Evolutionary conservation across 306 rosid genomes (phyloP), one percentile per base, ranked within the genome.

Genomic region (Datisca glomerata): DNA sequence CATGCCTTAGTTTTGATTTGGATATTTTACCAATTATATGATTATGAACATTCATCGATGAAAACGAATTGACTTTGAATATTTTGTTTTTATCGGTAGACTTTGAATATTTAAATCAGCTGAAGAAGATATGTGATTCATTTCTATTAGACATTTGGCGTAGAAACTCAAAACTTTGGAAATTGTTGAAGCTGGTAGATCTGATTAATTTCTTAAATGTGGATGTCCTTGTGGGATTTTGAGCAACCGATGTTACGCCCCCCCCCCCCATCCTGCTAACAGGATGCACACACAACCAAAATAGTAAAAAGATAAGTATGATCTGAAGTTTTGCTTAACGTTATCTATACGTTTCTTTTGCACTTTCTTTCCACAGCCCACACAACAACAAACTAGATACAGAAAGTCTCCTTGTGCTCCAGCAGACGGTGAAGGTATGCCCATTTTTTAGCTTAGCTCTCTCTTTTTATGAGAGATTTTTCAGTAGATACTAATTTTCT

Each of bases 311-410:
- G n/a, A n/a, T n/a, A n/a, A n/a, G n/a, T n/a, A n/a, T n/a, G n/a
- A n/a, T n/a, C n/a, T n/a, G n/a, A n/a, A n/a, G n/a, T n/a, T n/a
- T n/a, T n/a, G n/a, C n/a, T n/a, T n/a, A n/a, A n/a, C n/a, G n/a
- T n/a, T n/a, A n/a, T 25, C 15, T 59, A 36, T 16, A 49, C 10
- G 22, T 34, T 39, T 42, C n/a, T 9, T 14, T 52, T 45, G 8
- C 55, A 3, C 56, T 27, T 41, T 33, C 50, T 58, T 31, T 68
- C 8, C 25, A 18, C 21, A 85, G 96, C 96, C 96, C 14, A 76
- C 87, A 15, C 93, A 77, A 47, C 96, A 80, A 62, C 96, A 80
- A 61, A 85, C 96, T 1, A 75, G 96, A 9, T 77, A 85, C 71
- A 68, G 85, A 57, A 85, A 80, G 51, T 85, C 96, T 57, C 84